A percentile compares a stretch with the other conserved stretches of the same genome.
Conservation (phyloP, 2,329 filamentous ascomycete species). For the Clonostachys sp. region DNA sequence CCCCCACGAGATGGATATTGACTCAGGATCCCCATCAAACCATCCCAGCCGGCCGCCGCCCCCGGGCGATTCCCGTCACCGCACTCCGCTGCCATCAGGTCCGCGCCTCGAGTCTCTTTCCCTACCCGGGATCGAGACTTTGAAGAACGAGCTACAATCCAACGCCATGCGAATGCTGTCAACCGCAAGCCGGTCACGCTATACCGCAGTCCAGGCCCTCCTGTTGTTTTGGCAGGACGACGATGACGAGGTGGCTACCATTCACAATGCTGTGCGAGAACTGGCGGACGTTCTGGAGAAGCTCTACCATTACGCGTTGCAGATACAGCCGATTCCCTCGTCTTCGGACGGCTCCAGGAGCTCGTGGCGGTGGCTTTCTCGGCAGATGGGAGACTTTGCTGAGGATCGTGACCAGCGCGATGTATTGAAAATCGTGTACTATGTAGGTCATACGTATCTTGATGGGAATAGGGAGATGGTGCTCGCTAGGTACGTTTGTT, state of each 20-base stretch:
- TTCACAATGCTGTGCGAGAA: constrained; percentile 37
- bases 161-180: constrained; percentile 44
- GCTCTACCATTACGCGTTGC: constrained; percentile 45
- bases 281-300: constrained; percentile 45
- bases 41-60: constrained; percentile 29
- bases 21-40: constrained; percentile 22
- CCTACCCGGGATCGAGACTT: constrained; percentile 43
- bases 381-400: constrained; percentile 46
- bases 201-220: constrained; percentile 46
- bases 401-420: constrained; percentile 49
- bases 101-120: constrained; percentile 45
- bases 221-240: constrained; percentile 55
- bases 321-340: constrained; percentile 44
- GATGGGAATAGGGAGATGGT: constrained; percentile 53
- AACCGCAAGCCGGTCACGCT: constrained; percentile 45
- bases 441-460: constrained; percentile 49
- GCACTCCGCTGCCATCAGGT: constrained; percentile 52
- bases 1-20: constrained; percentile 52
- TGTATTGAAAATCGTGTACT: constrained; percentile 54
- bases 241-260: constrained; percentile 28
- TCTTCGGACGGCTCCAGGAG: constrained; percentile 39
- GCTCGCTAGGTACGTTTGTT: constrained; percentile 42
- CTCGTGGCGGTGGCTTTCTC: constrained; percentile 49
- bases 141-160: constrained; percentile 48
- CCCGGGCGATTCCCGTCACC: constrained; percentile 42